These are phyloP conservation scores for Acrocalymma vagum DNA, from an alignment of 2,329 filamentous ascomycete genomes.

Conservation along the genomic window DNA sequence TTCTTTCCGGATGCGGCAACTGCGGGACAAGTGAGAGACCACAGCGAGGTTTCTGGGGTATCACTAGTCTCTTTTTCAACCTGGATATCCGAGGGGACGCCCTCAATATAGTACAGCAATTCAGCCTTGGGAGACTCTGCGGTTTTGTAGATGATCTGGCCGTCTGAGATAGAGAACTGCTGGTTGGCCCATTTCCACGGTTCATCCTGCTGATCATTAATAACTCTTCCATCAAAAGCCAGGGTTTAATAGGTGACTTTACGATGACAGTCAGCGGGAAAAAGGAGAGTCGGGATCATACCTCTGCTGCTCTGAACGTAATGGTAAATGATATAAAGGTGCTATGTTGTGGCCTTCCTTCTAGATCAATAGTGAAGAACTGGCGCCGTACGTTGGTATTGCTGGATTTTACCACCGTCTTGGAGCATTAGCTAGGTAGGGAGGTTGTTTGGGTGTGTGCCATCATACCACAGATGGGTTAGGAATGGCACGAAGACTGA, in stretches of 20 bases:
- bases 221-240: no score
- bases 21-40: constrained; percentile 70
- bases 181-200: constrained; percentile 78
- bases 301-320: constrained; percentile 67
- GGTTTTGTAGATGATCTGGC: constrained; percentile 64
- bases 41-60: constrained; percentile 73
- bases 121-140: constrained; percentile 45
- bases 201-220: constrained; percentile 40
- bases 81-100: constrained; percentile 64
- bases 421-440: constrained; percentile 17
- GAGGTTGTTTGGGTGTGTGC: not conserved
- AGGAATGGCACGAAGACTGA: constrained; percentile 59
- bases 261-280: no score
- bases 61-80: constrained; percentile 68
- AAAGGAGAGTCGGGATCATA: constrained; percentile 3
- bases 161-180: constrained; percentile 69
- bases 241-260: no score
- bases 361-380: constrained; percentile 65
- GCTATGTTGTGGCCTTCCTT: constrained; percentile 53
- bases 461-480: constrained; percentile 33
- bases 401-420: constrained; percentile 30
- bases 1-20: constrained; percentile 63
- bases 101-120: constrained; percentile 65
- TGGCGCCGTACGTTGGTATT: constrained; percentile 40
- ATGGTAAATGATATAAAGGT: constrained; percentile 71